These are phyloP conservation scores for Hansenula sp. DNA, from an alignment of 1,139 yeast species.

Conservation along the genomic window DNA sequence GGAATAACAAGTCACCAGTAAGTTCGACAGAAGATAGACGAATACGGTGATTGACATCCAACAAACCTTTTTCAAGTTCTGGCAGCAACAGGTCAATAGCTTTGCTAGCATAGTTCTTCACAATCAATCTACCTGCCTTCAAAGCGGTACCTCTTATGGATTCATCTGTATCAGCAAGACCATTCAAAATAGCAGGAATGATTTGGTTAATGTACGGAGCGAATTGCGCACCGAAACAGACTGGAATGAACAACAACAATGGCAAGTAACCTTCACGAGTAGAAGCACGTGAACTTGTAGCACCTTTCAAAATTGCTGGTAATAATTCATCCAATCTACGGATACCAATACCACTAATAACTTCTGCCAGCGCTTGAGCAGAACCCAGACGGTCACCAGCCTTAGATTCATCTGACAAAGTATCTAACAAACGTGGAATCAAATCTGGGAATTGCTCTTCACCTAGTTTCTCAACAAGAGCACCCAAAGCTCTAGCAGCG, in stretches of 20 bases:
- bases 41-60: conserved; percentile 81
- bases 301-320: conserved; percentile 75
- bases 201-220: conserved; percentile 83
- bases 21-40: conserved; percentile 93
- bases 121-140: conserved; percentile 90
- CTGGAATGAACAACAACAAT: conserved; percentile 81
- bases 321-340: conserved; percentile 82
- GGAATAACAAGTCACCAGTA: conserved; percentile 94
- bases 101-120: conserved; percentile 84
- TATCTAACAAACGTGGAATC: conserved; percentile 73
- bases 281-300: conserved; percentile 60
- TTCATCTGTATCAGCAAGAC: conserved; percentile 88
- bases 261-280: conserved; percentile 95
- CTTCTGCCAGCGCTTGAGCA: conserved; percentile 96
- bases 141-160: conserved; percentile 85
- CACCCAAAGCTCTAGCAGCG: conserved; percentile 96
- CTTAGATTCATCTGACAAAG: conserved; percentile 75
- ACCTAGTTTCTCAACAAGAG: conserved; percentile 92
- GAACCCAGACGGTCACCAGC: conserved; percentile 95
- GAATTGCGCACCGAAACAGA: conserved; percentile 90
- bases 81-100: conserved; percentile 94
- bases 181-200: conserved; percentile 86
- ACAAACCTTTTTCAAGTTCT: conserved; percentile 85
- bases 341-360: conserved; percentile 86
- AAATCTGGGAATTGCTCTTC: conserved; percentile 94